A percentile compares a stretch with the other conserved stretches of the same genome.
These are phyloP conservation scores for Cerrena zonata DNA, from an alignment of 1,284 basidiomycete genomes.

Conservation along the genomic window DNA sequence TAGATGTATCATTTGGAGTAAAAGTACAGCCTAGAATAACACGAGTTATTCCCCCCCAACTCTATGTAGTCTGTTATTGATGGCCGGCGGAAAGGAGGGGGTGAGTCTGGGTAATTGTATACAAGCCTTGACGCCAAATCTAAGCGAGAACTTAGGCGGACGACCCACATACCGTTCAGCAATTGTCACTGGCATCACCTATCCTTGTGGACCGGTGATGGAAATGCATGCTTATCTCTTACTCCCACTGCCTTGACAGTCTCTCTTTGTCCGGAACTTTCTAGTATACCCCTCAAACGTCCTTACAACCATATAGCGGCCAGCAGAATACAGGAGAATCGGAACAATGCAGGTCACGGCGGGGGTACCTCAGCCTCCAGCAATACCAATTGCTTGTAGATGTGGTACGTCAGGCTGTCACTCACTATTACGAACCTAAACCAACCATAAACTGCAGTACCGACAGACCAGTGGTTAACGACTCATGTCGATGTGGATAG, in stretches of 20 bases:
- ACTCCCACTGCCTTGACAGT: neutral
- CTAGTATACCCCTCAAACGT: no score
- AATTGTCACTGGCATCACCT: neutral
- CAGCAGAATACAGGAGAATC: no score
- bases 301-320: no score
- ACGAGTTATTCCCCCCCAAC: no score
- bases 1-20: neutral
- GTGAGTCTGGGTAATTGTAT: no score
- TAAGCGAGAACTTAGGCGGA: no score
- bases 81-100: no score
- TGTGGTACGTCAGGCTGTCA: conserved; percentile 37
- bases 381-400: conserved; percentile 42
- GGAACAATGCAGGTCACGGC: neutral
- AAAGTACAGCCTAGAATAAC: no score
- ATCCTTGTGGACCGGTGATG: neutral
- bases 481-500: conserved; percentile 54
- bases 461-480: conserved; percentile 67
- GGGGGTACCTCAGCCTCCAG: neutral
- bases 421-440: neutral
- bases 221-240: neutral
- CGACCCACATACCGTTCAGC: no score
- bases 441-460: conserved; percentile 35
- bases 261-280: no score
- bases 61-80: no score
- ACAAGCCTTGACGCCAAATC: no score